Base-by-base conservation (phyloP, 345 rosid species). In the Geranium brycei region DNA sequence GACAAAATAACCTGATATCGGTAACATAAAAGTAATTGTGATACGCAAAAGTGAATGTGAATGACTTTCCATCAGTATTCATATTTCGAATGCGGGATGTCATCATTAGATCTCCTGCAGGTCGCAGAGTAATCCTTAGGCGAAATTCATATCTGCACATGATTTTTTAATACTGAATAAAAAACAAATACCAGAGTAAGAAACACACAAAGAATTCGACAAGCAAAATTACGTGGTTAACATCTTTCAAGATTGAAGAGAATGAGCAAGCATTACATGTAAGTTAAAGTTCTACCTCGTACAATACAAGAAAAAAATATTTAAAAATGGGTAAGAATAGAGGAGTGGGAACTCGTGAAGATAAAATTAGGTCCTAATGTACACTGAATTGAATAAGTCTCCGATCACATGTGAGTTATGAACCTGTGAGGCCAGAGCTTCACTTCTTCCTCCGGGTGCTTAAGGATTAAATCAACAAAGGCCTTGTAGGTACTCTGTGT, bases 11-110 rank as follows among this genome's bases (percentile, higher is more conserved):
- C 98, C 93, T 89, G 83, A 89, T 84, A 72, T 92, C 97, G 13
- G 98, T 87, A 68, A 92, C 93, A 66, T 85, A 82, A 73, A 92
- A 87, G 75, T 92, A 92, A 61, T 93, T 87, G 76, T 92, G 97
- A 76, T 92, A 92, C 16, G 98, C 95, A 77, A 89, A 92, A 31
- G 98, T 87, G 81, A 89, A 92, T 0, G 97, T 57, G 72, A 92
- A 89, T 13, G 87, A 88, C 77, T 86, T 92, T 66, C 91, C 91
- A 81, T 92, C 95, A 73, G 86, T 58, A 66, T 74, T 86, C 58
- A 84, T 86, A 73, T 91, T 88, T 67, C 97, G 82, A 61, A 92
- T 71, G 28, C 98, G 95, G 71, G 97, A 89, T 62, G 87, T 89
- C 82, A 92, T 65, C 72, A 76, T 78, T 76, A 92, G 76, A 76